phyloP scores from a whole-genome alignment of 208 protist genomes.

The Blastocrithidia nonstop region DNA sequence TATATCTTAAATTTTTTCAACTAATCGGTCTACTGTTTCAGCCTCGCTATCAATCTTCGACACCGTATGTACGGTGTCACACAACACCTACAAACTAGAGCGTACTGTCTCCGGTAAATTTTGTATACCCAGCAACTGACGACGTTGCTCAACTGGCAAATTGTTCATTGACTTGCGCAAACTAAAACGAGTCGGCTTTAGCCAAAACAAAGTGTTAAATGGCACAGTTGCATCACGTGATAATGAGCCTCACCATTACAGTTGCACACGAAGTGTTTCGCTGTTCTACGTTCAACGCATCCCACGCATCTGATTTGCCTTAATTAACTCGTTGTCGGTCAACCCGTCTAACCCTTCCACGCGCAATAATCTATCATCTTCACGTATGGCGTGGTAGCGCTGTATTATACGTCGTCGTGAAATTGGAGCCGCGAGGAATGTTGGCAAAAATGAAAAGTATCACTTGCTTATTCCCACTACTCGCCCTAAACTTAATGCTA shows the following conservation, averaged over 20 bases:
- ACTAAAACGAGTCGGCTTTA: constrained; percentile 76
- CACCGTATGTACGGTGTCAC: constrained; percentile 60
- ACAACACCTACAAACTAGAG: constrained; percentile 69
- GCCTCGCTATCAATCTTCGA: constrained; percentile 31
- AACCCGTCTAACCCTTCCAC: constrained; percentile 69
- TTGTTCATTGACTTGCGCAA: constrained; percentile 74
- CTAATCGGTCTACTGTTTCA: constrained; percentile 50
- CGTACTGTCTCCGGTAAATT: constrained; percentile 69
- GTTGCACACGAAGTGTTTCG: constrained; percentile 69
- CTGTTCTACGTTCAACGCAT: constrained; percentile 78
- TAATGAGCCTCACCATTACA: constrained; percentile 77
- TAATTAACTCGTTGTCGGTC: constrained; percentile 61
- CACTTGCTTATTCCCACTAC: constrained; percentile 59
- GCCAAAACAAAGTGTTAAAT: constrained; percentile 84
- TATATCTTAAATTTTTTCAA: constrained; percentile 63
- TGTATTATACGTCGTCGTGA: constrained; percentile 53
- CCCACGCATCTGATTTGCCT: constrained; percentile 69
- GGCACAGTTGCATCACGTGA: constrained; percentile 59
- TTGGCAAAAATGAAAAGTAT: constrained; percentile 56
- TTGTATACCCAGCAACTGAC: constrained; percentile 78
- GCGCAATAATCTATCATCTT: constrained; percentile 71
- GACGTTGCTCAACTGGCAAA: constrained; percentile 63
- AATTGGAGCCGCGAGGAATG: constrained; percentile 29
- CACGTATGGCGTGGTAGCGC: constrained; percentile 61
- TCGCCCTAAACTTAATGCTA: constrained; percentile 48